These are phyloP conservation scores for Stenocarpella maydis DNA, from an alignment of 2,329 filamentous ascomycete species.

Conservation along the genomic window DNA sequence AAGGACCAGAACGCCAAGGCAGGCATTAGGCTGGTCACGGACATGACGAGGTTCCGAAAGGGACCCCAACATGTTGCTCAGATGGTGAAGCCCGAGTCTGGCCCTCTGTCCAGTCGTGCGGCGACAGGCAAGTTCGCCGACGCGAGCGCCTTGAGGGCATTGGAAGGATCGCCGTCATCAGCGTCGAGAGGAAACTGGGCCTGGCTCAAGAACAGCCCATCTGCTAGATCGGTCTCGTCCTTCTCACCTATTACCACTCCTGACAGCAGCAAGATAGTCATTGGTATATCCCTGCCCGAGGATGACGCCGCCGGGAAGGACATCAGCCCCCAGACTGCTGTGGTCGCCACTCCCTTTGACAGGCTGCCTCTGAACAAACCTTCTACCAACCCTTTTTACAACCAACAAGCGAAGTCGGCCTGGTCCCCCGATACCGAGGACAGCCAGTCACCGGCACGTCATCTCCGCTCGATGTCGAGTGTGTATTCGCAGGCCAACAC, in stretches of 20 bases:
- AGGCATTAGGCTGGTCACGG: slow-evolving; percentile 75
- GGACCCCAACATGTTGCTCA: slow-evolving; percentile 50
- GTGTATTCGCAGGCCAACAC: slow-evolving; percentile 66
- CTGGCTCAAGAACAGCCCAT: slow-evolving; percentile 58
- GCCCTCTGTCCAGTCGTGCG: slow-evolving; percentile 29
- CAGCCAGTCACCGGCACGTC: slow-evolving; percentile 52
- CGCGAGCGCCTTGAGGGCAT: slow-evolving; percentile 64
- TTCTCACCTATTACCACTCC: slow-evolving; percentile 47
- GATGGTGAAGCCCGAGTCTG: slow-evolving; percentile 39
- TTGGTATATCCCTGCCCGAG: slow-evolving; percentile 72
- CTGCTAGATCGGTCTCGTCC: slow-evolving; percentile 3
- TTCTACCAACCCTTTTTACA: slow-evolving; percentile 37
- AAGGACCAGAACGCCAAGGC: slow-evolving; percentile 67
- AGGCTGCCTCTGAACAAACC: slow-evolving; percentile 36
- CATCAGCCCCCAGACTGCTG: slow-evolving; percentile 60
- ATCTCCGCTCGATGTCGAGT: slow-evolving; percentile 61
- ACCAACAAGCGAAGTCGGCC: slow-evolving; percentile 55
- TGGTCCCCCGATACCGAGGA: slow-evolving; percentile 71
- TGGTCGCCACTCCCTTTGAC: slow-evolving; percentile 51
- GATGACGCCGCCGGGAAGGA: slow-evolving; percentile 55
- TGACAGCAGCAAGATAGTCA: slow-evolving; percentile 75
- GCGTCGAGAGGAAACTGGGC: slow-evolving; percentile 65
- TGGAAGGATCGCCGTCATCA: slow-evolving; percentile 64
- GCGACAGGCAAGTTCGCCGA: slow-evolving; percentile 60
- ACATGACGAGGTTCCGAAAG: slow-evolving; percentile 63